Evolutionary conservation across 148 eudicot species (phyloP), one percentile per base, ranked within the genome.

Genomic region (Beta vulgaris): DNA sequence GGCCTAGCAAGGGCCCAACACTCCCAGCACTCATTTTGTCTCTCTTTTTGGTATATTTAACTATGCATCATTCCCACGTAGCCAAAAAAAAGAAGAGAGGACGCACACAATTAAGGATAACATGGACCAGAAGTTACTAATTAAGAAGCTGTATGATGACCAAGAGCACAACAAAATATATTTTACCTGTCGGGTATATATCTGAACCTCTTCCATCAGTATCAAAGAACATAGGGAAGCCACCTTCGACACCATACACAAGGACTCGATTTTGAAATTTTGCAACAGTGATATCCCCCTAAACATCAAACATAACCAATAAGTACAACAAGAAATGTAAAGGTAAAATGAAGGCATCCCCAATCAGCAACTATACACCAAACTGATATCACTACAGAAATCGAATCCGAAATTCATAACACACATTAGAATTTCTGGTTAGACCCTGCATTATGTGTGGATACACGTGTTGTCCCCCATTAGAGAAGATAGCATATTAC

Each of bases 171-270:
- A 51, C 35, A n/a, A 63, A 15, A 57, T 14, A 65, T 59, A 34
- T 14, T 28, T 36, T 84, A 94, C 98, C 98, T 80, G 98, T 91
- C 35, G 98, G 98, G 77, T 82, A 91, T 69, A 94, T 60, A 58
- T 90, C 91, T 7, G 85, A 83, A 65, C 97, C 93, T 76, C 98
- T 91, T 31, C 97, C 97, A 82, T 94, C 97, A 71, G 70, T 69
- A 82, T 94, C 98, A 64, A 88, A 91, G 73, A 94, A 90, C 86
- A 94, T 76, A 10, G 98, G 96, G 75, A 84, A 79, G 73, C 88
- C 87, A 77, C 91, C 97, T 78, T 94, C 98, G 60, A 94, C 75
- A 46, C 93, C 85, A 84, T 94, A 94, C 19, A 94, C 91, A 79
- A 84, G 90, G 40, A 91, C 83, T 71, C 98, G 91, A 81, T 90